Conservation (phyloP, 257 asterid species). For the Nyctanthes arbortristis region DNA sequence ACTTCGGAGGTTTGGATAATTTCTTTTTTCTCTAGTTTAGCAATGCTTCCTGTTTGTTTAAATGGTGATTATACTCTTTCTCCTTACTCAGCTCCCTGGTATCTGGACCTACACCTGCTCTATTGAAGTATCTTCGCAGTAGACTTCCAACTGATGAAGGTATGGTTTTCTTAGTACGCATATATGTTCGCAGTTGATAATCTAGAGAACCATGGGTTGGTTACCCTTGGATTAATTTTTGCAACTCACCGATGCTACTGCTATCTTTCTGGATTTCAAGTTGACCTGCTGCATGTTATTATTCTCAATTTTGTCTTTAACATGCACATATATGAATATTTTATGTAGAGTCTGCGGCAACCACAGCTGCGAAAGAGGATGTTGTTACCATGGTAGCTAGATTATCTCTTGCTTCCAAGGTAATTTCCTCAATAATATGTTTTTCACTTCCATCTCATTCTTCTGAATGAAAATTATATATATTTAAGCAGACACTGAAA, state of each 20-base stretch:
- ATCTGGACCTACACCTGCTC: constrained; percentile 83
- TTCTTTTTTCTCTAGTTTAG: constrained; percentile 16
- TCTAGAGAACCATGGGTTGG: not conserved
- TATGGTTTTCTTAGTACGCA: constrained; percentile 31
- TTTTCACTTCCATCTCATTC: constrained; percentile 13
- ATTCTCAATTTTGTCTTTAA: constrained; percentile 7
- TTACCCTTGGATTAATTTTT: constrained; percentile 10
- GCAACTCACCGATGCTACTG: constrained; percentile 9
- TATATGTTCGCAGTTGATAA: constrained; percentile 17
- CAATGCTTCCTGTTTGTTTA: constrained; percentile 20
- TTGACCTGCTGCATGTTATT: constrained; percentile 23
- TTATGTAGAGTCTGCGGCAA: constrained; percentile 58
- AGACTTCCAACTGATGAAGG: constrained; percentile 94
- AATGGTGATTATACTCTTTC: constrained; percentile 18
- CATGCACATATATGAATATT: constrained; percentile 18
- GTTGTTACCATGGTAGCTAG: constrained; percentile 70
- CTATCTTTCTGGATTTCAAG: constrained; percentile 23
- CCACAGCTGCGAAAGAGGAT: constrained; percentile 59
- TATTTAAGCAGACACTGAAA: constrained; percentile 10
- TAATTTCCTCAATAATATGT: constrained; percentile 27
- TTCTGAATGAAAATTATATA: constrained; percentile 16
- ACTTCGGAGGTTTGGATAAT: constrained; percentile 73
- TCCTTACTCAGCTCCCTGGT: constrained; percentile 74
- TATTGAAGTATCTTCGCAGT: constrained; percentile 80
- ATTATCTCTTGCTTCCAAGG: constrained; percentile 80